Conservation (phyloP, 805 yeast species). For the Aciculoconidium aculeatum region DNA sequence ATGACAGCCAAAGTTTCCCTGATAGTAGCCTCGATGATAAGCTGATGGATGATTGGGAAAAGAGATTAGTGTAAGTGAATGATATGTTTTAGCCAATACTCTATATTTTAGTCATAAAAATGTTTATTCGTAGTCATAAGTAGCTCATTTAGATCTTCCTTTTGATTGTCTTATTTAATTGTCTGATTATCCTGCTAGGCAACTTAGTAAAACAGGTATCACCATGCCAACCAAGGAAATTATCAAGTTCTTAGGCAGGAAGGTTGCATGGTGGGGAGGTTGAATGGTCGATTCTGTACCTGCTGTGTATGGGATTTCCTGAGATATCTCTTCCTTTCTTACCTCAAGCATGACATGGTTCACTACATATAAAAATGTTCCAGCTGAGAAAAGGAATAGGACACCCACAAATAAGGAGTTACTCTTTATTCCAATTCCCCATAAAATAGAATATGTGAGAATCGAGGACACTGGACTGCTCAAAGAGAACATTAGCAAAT, state of each 20-base stretch:
- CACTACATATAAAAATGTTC: slow-evolving; percentile 69
- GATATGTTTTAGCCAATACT: no score
- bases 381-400: slow-evolving; percentile 61
- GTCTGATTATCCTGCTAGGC: slow-evolving; percentile 13
- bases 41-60: no score
- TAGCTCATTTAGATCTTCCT: no score
- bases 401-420: slow-evolving; percentile 43
- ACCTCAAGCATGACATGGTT: slow-evolving; percentile 51
- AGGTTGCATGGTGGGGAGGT: slow-evolving; percentile 8
- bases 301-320: no score
- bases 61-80: no score
- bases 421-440: slow-evolving; percentile 18
- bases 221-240: slow-evolving; percentile 19
- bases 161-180: no score
- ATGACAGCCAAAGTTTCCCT: no score
- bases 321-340: no score
- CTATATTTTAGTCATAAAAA: no score
- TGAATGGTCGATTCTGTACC: neutral
- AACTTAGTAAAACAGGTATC: slow-evolving; percentile 22
- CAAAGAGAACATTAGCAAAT: slow-evolving; percentile 47
- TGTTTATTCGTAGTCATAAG: no score
- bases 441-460: slow-evolving; percentile 39
- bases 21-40: no score
- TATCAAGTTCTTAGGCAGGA: slow-evolving; percentile 13
- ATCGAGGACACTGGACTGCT: slow-evolving; percentile 62